Conservation (phyloP, 73 alveolate genomes). For the Tetrahymena borealis region DNA sequence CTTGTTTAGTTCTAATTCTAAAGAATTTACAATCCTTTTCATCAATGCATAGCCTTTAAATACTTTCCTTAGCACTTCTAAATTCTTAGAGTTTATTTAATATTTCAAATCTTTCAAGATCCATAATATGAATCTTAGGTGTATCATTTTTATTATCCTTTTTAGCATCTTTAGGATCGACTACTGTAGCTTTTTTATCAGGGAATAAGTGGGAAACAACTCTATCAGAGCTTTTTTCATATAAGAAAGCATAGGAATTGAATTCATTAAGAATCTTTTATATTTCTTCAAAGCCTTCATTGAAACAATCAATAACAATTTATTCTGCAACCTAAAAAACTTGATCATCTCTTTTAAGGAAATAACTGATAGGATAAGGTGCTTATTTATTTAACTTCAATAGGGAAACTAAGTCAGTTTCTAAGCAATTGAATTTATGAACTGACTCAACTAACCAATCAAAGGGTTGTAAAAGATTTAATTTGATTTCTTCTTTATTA, state of each 20-base stretch:
- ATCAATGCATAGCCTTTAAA: conserved; percentile 27
- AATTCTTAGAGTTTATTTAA: not conserved
- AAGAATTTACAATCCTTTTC: conserved; percentile 25
- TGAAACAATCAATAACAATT: not conserved
- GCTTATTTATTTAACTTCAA: not conserved
- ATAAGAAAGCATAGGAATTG: not conserved
- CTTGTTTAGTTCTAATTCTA: conserved; percentile 25
- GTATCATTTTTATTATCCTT: conserved; percentile 6
- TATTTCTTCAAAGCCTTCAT: not conserved
- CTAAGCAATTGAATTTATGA: conserved; percentile 1
- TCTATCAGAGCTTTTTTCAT: conserved; percentile 9
- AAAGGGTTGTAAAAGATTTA: conserved; percentile 1
- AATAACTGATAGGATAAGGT: not conserved
- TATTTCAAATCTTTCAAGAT: conserved; percentile 16
- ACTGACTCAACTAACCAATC: conserved; percentile 4
- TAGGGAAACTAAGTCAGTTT: conserved; percentile 32
- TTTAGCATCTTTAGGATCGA: conserved; percentile 9
- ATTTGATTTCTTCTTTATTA: not conserved
- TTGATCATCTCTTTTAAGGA: not conserved
- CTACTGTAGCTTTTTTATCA: not conserved
- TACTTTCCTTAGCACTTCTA: not conserved
- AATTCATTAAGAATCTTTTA: not conserved
- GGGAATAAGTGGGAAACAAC: not conserved
- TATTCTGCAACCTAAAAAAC: not conserved
- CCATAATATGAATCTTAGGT: conserved; percentile 5